These are phyloP conservation scores for Mortierella sp. DNA, from an alignment of 371 early-diverging fungal genomes.

Conservation along the genomic window DNA sequence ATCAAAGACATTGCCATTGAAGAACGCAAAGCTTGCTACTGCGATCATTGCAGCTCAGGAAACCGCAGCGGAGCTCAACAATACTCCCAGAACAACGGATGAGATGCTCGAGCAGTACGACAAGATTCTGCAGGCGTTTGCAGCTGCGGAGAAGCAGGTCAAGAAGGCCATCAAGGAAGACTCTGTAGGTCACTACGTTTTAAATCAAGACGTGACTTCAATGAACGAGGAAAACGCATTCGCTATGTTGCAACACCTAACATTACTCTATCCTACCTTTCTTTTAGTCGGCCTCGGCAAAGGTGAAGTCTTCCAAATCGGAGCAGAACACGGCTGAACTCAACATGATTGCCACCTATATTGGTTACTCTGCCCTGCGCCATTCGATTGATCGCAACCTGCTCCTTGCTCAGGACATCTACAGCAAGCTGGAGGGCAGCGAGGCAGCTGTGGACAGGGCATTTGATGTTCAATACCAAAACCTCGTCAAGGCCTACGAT, in stretches of 20 bases:
- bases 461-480: slow-evolving; percentile 62
- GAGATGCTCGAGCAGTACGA: slow-evolving; percentile 61
- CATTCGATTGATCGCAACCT: slow-evolving; percentile 68
- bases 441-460: slow-evolving; percentile 35
- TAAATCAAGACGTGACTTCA: too few species aligned
- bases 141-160: slow-evolving; percentile 69
- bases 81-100: slow-evolving; percentile 12
- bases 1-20: slow-evolving; percentile 54
- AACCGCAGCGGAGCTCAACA: slow-evolving; percentile 22
- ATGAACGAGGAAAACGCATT: neutral
- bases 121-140: slow-evolving; percentile 61
- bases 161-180: slow-evolving; percentile 73
- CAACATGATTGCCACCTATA: slow-evolving; percentile 64
- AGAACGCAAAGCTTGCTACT: slow-evolving; percentile 53
- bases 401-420: slow-evolving; percentile 55
- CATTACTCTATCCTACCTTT: slow-evolving; percentile 4
- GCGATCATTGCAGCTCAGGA: slow-evolving; percentile 58
- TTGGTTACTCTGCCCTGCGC: slow-evolving; percentile 63
- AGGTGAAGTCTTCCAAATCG: slow-evolving; percentile 78
- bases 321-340: slow-evolving; percentile 70
- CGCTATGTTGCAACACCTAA: neutral
- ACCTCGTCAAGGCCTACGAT: slow-evolving; percentile 74
- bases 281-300: slow-evolving; percentile 66
- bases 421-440: slow-evolving; percentile 42
- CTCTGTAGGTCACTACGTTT: slow-evolving; percentile 61